Conservation (phyloP, 73 alveolate species). For the Tetrahymena borealis region DNA sequence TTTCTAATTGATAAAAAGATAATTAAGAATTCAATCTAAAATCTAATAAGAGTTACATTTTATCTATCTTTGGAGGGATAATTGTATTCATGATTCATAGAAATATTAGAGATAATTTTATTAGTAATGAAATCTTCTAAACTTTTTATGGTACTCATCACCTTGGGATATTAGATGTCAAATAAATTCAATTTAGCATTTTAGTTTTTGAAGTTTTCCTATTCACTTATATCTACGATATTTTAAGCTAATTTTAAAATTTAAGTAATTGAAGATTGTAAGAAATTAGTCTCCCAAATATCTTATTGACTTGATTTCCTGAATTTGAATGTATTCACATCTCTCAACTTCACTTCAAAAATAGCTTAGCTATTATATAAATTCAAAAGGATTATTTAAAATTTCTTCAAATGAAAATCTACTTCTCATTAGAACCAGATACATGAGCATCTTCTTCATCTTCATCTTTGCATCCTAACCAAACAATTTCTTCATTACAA, state of each 20-base stretch:
- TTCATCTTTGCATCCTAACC: slow-evolving; percentile 6
- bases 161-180: not conserved
- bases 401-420: not conserved
- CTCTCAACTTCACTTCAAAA: not conserved
- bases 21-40: not conserved
- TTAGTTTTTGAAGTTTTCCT: not conserved
- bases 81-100: not conserved
- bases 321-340: slow-evolving; percentile 36
- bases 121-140: not conserved
- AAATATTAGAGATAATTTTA: slow-evolving; percentile 9
- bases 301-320: slow-evolving; percentile 12
- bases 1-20: not conserved
- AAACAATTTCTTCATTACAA: slow-evolving; percentile 6
- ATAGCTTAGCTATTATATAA: not conserved
- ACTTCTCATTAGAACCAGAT: not conserved
- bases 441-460: not conserved
- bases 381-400: not conserved
- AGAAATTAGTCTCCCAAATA: slow-evolving; percentile 34
- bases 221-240: not conserved
- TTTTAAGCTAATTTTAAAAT: not conserved
- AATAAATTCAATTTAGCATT: not conserved
- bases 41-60: not conserved
- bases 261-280: not conserved
- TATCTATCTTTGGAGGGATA: slow-evolving; percentile 19
- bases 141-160: not conserved